A percentile compares a stretch with the other conserved stretches of the same genome.
Conservation (phyloP, 108 stramenopile genomes). For the Skeletonema potamos region DNA sequence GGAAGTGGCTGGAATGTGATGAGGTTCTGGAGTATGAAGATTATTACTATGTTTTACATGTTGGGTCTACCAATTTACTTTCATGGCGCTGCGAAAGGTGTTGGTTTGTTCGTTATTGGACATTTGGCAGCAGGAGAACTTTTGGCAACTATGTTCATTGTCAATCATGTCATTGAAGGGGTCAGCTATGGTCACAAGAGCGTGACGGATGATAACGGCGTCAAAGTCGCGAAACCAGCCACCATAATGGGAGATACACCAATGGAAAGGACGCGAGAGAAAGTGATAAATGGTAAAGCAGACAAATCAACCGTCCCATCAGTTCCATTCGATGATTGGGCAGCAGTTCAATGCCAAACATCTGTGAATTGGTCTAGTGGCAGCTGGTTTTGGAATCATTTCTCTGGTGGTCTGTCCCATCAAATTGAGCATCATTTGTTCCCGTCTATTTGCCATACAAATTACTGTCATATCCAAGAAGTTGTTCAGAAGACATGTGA, state of each 20-base stretch:
- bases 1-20: conserved; percentile 42
- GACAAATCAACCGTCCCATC: conserved; percentile 9
- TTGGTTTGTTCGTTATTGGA: conserved; percentile 48
- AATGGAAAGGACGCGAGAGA: conserved; percentile 48
- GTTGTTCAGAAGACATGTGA: conserved; percentile 55
- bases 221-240: conserved; percentile 22
- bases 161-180: conserved; percentile 70
- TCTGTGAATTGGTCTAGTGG: conserved; percentile 72
- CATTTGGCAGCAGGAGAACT: conserved; percentile 61
- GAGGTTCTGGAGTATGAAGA: conserved; percentile 64
- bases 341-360: conserved; percentile 80
- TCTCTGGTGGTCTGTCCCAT: conserved; percentile 85
- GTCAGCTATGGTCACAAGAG: conserved; percentile 51
- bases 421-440: conserved; percentile 92
- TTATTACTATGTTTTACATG: conserved; percentile 54
- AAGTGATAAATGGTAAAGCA: conserved; percentile 37
- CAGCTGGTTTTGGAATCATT: conserved; percentile 70
- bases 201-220: neutral
- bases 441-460: conserved; percentile 77
- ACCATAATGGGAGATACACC: conserved; percentile 50
- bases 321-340: conserved; percentile 71
- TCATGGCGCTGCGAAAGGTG: conserved; percentile 38
- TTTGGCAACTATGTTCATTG: conserved; percentile 68
- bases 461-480: conserved; percentile 57
- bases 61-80: conserved; percentile 57